Evolutionary conservation across 495 filamentous ascomycete species (phyloP), one percentile per base, ranked within the genome.

Genomic region (Hypoxylon cercidicola): DNA sequence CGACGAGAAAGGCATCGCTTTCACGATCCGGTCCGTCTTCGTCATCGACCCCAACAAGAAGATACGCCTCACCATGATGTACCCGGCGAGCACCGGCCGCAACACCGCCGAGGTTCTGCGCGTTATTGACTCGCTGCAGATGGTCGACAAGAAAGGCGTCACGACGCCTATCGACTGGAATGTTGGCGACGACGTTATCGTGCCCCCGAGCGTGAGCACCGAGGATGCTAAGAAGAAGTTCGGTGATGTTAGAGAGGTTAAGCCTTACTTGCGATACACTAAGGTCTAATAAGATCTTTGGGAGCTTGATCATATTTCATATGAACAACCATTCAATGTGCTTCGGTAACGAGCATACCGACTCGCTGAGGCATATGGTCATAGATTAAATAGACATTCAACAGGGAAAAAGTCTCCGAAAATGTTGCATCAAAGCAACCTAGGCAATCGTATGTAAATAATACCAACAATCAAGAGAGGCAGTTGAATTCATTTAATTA

Each of bases 21-120:
- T 97, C 81, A 97, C 94, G 76, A 97, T 98, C 84, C 93, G 95
- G 74, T 96, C 92, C 66, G 94, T 98, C 77, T 99, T 98, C 84
- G 82, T 98, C 82, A 96, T 99, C 79, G 94, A 98, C 83, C 94
- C 95, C 59, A 93, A 88, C 84, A 97, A 97, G 88, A 93, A 88
- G 60, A 97, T 97, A 79, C 92, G 95, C 70, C 87, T 92, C 72
- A 97, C 96, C 75, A 85, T 98, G 69, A 89, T 92, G 73, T 99
- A 97, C 86, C 95, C 95, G 10, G 95, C 95, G 59, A 96, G 92
- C 53, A 98, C 95, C 25, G 95, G 95, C 75, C 92, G 95, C 72
- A 99, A 97, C 82, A 90, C 91, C 56, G 92, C 92, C 68, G 95
- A 98, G 82, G 91, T 99, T 49, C 86, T 99, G 60, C 92, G 94